Evolutionary conservation across 2,329 filamentous ascomycete species (phyloP).

Genomic region (Chrysosporium keratinophilum): DNA sequence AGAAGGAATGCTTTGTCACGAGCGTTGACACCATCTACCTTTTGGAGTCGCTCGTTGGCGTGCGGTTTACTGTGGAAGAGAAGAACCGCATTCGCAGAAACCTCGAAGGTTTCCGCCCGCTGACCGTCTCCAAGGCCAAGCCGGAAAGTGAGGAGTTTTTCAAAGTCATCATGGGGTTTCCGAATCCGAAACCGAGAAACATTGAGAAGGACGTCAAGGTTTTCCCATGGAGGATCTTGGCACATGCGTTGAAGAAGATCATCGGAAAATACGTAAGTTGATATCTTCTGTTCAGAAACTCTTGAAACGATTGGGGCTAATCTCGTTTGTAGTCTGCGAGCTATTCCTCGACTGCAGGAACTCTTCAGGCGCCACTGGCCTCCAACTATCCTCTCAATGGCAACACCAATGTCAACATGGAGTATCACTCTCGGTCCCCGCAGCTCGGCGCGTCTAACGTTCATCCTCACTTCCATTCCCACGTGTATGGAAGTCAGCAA

Average conservation of each 20-base stretch:
- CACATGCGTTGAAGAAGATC: slow-evolving; percentile 87
- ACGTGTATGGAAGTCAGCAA: neutral
- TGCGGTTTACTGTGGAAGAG: slow-evolving; percentile 87
- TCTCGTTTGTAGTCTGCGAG: slow-evolving; percentile 47
- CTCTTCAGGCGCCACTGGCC: slow-evolving; percentile 32
- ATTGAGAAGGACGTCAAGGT: slow-evolving; percentile 99
- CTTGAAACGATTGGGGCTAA: slow-evolving; percentile 23
- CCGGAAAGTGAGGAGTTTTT: slow-evolving; percentile 92
- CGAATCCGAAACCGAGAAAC: slow-evolving; percentile 86
- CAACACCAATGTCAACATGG: slow-evolving; percentile 40
- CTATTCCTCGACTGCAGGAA: slow-evolving; percentile 54
- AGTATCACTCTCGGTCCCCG: slow-evolving; percentile 40
- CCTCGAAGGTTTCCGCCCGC: slow-evolving; percentile 81
- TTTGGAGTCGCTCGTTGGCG: slow-evolving; percentile 79
- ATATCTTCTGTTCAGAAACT: neutral
- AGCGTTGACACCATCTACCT: slow-evolving; percentile 94
- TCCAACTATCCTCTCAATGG: slow-evolving; percentile 35
- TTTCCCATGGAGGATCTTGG: slow-evolving; percentile 88
- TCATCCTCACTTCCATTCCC: slow-evolving; percentile 33
- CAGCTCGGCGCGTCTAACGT: slow-evolving; percentile 39
- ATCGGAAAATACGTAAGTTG: slow-evolving; percentile 81
- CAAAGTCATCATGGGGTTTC: slow-evolving; percentile 97
- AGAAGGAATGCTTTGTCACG: slow-evolving; percentile 81
- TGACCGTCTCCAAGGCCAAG: slow-evolving; percentile 90
- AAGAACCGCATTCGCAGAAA: slow-evolving; percentile 97